A percentile compares a stretch with the other conserved stretches of the same genome.
phyloP scores from a whole-genome alignment of 495 filamentous ascomycete species.

The Lasiosphaeria ovina region DNA sequence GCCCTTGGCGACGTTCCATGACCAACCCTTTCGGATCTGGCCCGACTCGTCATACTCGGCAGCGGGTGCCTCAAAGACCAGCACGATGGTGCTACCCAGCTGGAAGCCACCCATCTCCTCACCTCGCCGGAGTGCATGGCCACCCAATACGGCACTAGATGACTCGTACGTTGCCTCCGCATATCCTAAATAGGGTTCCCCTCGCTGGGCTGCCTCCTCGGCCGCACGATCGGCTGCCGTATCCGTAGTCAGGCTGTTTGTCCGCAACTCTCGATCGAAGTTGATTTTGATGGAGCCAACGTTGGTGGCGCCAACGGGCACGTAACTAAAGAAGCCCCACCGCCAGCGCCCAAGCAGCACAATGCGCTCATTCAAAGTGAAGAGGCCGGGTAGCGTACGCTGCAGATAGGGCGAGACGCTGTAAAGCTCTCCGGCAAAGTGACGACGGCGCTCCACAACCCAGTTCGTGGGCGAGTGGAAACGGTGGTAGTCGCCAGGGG shows the following conservation, averaged over 20 bases:
- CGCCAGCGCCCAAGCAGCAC: slow-evolving; percentile 92
- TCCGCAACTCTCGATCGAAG: slow-evolving; percentile 91
- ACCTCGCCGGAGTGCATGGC: slow-evolving; percentile 78
- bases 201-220: slow-evolving; percentile 67
- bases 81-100: slow-evolving; percentile 89
- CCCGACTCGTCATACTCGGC: slow-evolving; percentile 61
- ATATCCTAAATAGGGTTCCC: slow-evolving; percentile 81
- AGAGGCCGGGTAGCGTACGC: slow-evolving; percentile 84
- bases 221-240: slow-evolving; percentile 83
- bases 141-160: slow-evolving; percentile 73
- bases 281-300: slow-evolving; percentile 97
- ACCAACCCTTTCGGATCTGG: slow-evolving; percentile 65
- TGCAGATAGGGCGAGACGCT: slow-evolving; percentile 93
- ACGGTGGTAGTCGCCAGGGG: slow-evolving; percentile 96
- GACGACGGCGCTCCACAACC: slow-evolving; percentile 87
- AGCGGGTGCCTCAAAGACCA: slow-evolving; percentile 93
- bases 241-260: slow-evolving; percentile 86
- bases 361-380: slow-evolving; percentile 95
- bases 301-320: slow-evolving; percentile 96
- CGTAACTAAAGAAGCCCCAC: slow-evolving; percentile 95
- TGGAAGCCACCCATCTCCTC: slow-evolving; percentile 99
- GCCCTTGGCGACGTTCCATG: slow-evolving; percentile 79
- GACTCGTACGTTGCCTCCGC: slow-evolving; percentile 84
- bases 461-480: slow-evolving; percentile 94
- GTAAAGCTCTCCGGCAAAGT: slow-evolving; percentile 96